Evolutionary conservation across 345 rosid genomes (phyloP).

Genomic region (Citrus inodora): DNA sequence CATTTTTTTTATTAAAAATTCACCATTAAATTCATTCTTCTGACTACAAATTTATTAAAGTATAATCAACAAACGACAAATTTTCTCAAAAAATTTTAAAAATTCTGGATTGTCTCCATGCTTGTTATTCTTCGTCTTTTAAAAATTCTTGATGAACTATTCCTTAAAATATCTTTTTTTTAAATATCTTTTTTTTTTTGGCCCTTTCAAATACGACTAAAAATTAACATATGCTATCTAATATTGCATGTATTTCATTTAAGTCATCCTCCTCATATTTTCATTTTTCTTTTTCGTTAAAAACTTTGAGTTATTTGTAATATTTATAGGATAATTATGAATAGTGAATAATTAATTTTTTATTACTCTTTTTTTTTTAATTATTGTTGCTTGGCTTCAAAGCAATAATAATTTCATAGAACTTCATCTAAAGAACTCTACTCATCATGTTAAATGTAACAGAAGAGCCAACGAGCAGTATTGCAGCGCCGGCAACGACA

Average conservation of each 20-base stretch:
- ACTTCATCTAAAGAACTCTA: no score
- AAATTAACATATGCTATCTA: background rate
- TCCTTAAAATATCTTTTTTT: background rate
- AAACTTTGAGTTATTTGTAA: no score
- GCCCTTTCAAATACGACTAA: background rate
- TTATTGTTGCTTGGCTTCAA: constrained; percentile 10
- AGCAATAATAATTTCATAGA: background rate
- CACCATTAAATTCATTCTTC: background rate
- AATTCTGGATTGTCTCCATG: background rate
- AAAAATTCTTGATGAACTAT: background rate
- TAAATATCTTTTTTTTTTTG: background rate
- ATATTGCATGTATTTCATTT: constrained; percentile 19
- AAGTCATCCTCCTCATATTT: background rate
- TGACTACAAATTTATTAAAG: background rate
- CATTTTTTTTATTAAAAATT: background rate
- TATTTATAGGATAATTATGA: no score
- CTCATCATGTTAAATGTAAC: constrained; percentile 2
- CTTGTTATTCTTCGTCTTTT: background rate
- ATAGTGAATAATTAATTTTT: background rate
- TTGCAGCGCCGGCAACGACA: constrained; percentile 7
- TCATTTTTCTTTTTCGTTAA: no score
- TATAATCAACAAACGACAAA: background rate
- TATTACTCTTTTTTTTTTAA: background rate
- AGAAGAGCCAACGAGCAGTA: constrained; percentile 29
- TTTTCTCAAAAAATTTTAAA: background rate